Base-by-base conservation (phyloP, 306 rosid genomes). In the Geum urbanum region DNA sequence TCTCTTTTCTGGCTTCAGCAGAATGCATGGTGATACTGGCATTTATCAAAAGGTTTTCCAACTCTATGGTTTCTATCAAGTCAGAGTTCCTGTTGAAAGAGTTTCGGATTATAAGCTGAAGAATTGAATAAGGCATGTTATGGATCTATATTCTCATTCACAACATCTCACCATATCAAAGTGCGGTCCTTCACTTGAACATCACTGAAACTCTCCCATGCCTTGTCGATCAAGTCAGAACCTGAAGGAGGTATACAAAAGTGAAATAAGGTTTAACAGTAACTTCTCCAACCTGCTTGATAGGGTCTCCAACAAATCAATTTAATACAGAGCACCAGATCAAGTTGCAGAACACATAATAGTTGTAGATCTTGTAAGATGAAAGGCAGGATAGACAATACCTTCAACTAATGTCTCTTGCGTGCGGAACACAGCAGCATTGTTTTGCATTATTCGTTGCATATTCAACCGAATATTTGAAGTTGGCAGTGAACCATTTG, bases 351-450 rank as follows among this genome's bases (percentile, higher is more conserved):
- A 52, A 54, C 44, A 35, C 24, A 14, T 39, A 9, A 39, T n/a
- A 52, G 40, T 56, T 12, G 3, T 5, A 24, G 18, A 8, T 2
- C 57, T 22, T 54, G 49, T 13, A 40, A 48, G 75, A 45, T 49
- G 66, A 60, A 35, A 35, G 44, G 39, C 16, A 2, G 63, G 32
- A 15, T 5, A 37, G 46, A 45, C 9, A 16, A 19, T 9, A 91
- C 97, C 97, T 86, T 92, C 99, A 84, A 80, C 91, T 76, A 94
- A 82, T 44, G 95, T 91, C 76, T 94, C 99, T 70, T 88, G 95
- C 44, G 96, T 91, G 49, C 99, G 99, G 85, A 94, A 94, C 57
- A 94, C 99, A 79, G 99, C 97, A 75, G 97, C 99, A 79, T 94
- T 88, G 69, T 45, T 94, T 87, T 94, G 99, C 99, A 94, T 94